A percentile compares a stretch with the other conserved stretches of the same genome.
Conservation (phyloP, 768 basidiomycete species). For the Fomitopsis pulvina region DNA sequence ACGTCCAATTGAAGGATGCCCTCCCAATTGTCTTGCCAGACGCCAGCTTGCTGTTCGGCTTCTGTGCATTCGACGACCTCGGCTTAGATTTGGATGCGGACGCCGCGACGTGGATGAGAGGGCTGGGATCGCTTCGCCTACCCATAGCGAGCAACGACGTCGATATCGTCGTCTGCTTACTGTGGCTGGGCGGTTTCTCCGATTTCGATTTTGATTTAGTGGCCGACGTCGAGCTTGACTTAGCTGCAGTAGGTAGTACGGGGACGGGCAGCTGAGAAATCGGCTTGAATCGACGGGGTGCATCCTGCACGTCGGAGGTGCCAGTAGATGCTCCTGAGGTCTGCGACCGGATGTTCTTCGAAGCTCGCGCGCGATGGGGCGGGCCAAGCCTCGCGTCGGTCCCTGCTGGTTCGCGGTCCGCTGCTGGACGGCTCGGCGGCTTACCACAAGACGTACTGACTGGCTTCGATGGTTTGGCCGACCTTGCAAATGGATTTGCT, state of each 20-base stretch:
- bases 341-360: not conserved
- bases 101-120: too few species aligned
- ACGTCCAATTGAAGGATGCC: not conserved
- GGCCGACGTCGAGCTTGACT: not conserved
- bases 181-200: too few species aligned
- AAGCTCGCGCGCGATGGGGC: too few species aligned
- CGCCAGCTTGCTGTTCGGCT: not conserved
- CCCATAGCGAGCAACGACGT: too few species aligned
- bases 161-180: too few species aligned
- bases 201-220: too few species aligned
- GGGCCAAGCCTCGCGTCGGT: too few species aligned
- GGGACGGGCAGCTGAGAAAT: not conserved
- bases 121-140: too few species aligned
- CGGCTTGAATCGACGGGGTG: conserved; percentile 1
- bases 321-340: too few species aligned
- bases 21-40: not conserved
- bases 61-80: not conserved
- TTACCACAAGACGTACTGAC: not conserved
- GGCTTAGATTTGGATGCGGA: too few species aligned
- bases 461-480: not conserved
- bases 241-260: not conserved
- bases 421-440: too few species aligned
- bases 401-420: too few species aligned
- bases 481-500: conserved; percentile 1
- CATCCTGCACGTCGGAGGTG: not conserved